phyloP scores from a whole-genome alignment of 176 grass and related monocot species.

The Melocanna baccifera region DNA sequence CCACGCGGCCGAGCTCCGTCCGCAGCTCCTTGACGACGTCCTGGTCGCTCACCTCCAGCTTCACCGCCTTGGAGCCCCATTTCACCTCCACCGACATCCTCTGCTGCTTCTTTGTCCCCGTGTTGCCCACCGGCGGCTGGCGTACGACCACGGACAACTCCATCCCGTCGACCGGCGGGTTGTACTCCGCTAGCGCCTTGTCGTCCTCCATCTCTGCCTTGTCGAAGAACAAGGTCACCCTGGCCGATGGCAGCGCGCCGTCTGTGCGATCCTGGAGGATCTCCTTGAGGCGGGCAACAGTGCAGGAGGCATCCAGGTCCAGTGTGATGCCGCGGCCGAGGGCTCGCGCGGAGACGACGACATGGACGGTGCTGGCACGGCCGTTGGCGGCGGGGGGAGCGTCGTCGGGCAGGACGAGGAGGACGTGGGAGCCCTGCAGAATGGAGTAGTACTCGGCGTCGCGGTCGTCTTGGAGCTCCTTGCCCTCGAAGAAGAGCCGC shows the following conservation, averaged over 20 bases:
- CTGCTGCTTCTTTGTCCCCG: not conserved
- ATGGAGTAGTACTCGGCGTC: conserved; percentile 39
- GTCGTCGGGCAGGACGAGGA: conserved; percentile 30
- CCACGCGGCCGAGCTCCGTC: not conserved
- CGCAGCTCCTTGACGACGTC: conserved; percentile 22
- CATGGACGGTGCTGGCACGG: not conserved
- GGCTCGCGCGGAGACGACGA: conserved; percentile 7
- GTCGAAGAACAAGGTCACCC: conserved; percentile 13
- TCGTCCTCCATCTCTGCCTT: conserved; percentile 52
- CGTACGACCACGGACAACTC: conserved; percentile 29
- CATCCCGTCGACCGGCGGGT: not conserved
- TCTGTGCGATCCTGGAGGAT: conserved; percentile 31
- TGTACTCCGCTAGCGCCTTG: conserved; percentile 31
- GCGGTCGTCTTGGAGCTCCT: conserved; percentile 33
- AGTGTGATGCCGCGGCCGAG: conserved; percentile 16
- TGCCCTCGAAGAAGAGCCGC: conserved; percentile 32
- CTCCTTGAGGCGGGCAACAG: conserved; percentile 38
- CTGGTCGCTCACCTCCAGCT: conserved; percentile 40
- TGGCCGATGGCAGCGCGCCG: conserved; percentile 11
- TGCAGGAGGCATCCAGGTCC: conserved; percentile 11
- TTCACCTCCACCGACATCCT: conserved; percentile 29
- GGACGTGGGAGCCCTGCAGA: conserved; percentile 42
- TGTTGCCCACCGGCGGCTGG: not conserved
- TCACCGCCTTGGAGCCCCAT: conserved; percentile 21
- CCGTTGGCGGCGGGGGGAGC: not conserved